Base-by-base conservation (phyloP, 2,329 filamentous ascomycete genomes). In the Sclerotinia spermophila region DNA sequence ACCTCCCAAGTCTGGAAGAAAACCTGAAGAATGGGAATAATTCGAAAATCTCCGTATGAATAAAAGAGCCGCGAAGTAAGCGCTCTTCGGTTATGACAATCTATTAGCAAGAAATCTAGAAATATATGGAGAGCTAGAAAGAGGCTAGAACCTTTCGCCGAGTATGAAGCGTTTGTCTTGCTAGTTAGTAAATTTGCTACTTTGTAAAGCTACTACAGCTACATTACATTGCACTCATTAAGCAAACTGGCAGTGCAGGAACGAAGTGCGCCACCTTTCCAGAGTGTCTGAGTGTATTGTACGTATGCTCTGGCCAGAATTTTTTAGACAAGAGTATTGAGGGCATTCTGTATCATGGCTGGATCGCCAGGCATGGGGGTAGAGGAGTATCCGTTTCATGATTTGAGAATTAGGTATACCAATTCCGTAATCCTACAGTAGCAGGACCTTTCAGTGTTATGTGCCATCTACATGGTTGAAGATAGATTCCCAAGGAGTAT, bases 91-190 rank as follows among this genome's bases (percentile, higher is more conserved):
- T 42, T 27, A 10, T 62, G 10, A 21, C 48, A 44, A 45, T 21
- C 30, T 62, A 19, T 30, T 45, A 45, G 40, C 21, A 61, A 30
- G n/a, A 33, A 30, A 15, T 21, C 42, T 62, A 33, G 42, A 45
- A 44, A 21, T 30, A 27, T 33, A 30, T 11, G 42, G 33, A 48
- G 42, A 15, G 21, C 42, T 45, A 33, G 40, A 62, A 62, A 62
- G 15, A 21, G 13, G 27, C 30, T 51, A n/a, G 45, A 51, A 65
- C 33, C 21, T 24, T 27, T 65, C 61, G 51, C 61, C 61, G 45
- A 65, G 45, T 65, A 65, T 48, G 33, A 65, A 65, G 45, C 48
- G 45, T 65, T 27, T 51, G 24, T 40, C 51, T 51, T n/a, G 42
- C 61, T 27, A 65, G 24, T 27, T 61, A n/a, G 48, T 53, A 53